A percentile compares a stretch with the other conserved stretches of the same genome.
These are phyloP conservation scores for Stephanodiscus minutulus DNA, from an alignment of 108 stramenopile genomes.

Conservation along the genomic window DNA sequence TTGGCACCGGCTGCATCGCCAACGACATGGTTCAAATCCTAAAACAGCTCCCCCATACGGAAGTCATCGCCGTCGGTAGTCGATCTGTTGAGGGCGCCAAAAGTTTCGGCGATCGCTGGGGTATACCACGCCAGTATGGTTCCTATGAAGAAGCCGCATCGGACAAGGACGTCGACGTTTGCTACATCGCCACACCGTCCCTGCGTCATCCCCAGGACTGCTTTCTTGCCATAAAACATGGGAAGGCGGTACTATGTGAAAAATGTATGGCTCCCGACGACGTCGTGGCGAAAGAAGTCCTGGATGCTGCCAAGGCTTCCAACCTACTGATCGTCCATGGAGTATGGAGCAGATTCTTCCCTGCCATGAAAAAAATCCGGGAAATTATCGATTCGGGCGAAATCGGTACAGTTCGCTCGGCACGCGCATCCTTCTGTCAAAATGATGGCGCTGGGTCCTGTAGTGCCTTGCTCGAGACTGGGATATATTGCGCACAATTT, in stretches of 20 bases:
- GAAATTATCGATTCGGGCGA: slow-evolving; percentile 45
- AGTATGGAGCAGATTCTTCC: slow-evolving; percentile 61
- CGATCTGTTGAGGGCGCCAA: slow-evolving; percentile 28
- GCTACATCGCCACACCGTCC: slow-evolving; percentile 59
- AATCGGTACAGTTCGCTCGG: slow-evolving; percentile 47
- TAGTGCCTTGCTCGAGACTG: slow-evolving; percentile 53
- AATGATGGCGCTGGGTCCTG: slow-evolving; percentile 55
- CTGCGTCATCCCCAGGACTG: slow-evolving; percentile 53
- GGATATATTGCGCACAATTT: slow-evolving; percentile 63
- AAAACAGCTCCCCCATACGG: slow-evolving; percentile 49
- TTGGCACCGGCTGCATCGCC: slow-evolving; percentile 56
- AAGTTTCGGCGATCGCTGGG: slow-evolving; percentile 41
- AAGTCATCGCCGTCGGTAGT: slow-evolving; percentile 44
- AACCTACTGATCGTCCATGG: slow-evolving; percentile 50
- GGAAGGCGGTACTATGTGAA: slow-evolving; percentile 53
- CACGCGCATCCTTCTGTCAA: slow-evolving; percentile 57
- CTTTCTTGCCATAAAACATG: slow-evolving; percentile 31
- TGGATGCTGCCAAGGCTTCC: slow-evolving; percentile 29
- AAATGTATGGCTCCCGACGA: slow-evolving; percentile 53
- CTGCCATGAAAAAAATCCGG: slow-evolving; percentile 52
- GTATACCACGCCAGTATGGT: slow-evolving; percentile 32
- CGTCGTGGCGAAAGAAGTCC: slow-evolving; percentile 25
- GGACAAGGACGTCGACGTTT: slow-evolving; percentile 48
- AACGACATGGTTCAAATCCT: slow-evolving; percentile 59
- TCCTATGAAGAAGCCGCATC: slow-evolving; percentile 46